These are phyloP conservation scores for Westerdykella ornata DNA, from an alignment of 2,329 filamentous ascomycete species.

Conservation along the genomic window DNA sequence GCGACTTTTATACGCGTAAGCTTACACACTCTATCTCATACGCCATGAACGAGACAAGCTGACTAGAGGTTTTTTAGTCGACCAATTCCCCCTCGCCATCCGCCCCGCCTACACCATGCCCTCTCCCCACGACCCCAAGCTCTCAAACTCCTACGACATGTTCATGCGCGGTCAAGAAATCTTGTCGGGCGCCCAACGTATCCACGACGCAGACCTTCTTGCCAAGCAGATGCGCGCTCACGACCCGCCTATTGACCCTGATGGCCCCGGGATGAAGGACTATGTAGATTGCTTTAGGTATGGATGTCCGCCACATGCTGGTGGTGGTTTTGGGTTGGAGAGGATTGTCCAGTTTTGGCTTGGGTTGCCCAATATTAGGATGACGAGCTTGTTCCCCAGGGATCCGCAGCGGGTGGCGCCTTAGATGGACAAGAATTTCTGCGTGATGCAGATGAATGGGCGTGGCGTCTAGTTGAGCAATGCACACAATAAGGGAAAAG, in stretches of 20 bases:
- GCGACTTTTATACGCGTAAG: constrained; percentile 77
- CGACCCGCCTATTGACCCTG: constrained; percentile 51
- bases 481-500: no score
- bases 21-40: no score
- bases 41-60: no score
- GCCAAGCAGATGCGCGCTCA: constrained; percentile 53
- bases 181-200: constrained; percentile 60
- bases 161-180: constrained; percentile 67
- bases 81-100: constrained; percentile 87
- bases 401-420: constrained; percentile 53
- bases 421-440: constrained; percentile 19
- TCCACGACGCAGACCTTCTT: constrained; percentile 55
- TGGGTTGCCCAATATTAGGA: constrained; percentile 56
- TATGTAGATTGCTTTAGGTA: constrained; percentile 60
- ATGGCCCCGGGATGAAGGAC: constrained; percentile 54
- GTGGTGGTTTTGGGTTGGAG: constrained; percentile 60
- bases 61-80: constrained; percentile 42
- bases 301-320: constrained; percentile 58
- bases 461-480: neutral
- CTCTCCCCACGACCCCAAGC: constrained; percentile 43
- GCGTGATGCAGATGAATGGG: neutral
- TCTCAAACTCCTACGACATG: constrained; percentile 60
- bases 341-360: constrained; percentile 62
- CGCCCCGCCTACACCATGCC: constrained; percentile 91
- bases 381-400: constrained; percentile 57